Base-by-base conservation (phyloP, 106 monocot species). In the Xerophyta viscosa region DNA sequence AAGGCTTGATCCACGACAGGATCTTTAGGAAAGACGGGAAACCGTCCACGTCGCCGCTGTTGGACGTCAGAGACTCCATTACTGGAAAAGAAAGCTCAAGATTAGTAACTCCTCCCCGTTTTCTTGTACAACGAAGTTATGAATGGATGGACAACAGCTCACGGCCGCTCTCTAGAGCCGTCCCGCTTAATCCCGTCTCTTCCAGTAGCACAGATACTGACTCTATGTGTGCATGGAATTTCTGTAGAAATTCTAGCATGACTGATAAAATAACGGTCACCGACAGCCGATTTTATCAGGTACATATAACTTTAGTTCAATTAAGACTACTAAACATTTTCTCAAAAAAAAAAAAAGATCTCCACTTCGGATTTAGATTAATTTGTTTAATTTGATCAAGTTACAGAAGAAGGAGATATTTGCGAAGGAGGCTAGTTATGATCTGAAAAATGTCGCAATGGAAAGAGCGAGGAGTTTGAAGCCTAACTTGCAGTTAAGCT, bases 401-500 rank as follows among this genome's bases (percentile, higher is more conserved):
- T 20, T 29, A 48, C 71, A 55, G 43, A 58, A n/a, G n/a, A n/a
- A 44, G 23, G 24, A 43, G 37, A 52, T 21, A n/a, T n/a, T n/a
- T 28, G 14, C 29, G 27, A 43, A 27, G 21, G 29, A 23, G 25
- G 61, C 14, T n/a, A n/a, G n/a, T n/a, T n/a, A n/a, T n/a, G n/a
- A n/a, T n/a, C n/a, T n/a, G n/a, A n/a, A n/a, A n/a, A n/a, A n/a
- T n/a, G n/a, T n/a, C n/a, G n/a, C n/a, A n/a, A n/a, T n/a, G n/a
- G n/a, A n/a, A n/a, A n/a, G n/a, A n/a, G n/a, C n/a, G n/a, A n/a
- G n/a, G n/a, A n/a, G n/a, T n/a, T n/a, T n/a, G 13, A 54, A 20
- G 1, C 84, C 68, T 0, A 66, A 82, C 67, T 76, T 91, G 72
- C 56, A 86, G 58, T 69, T 91, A 27, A 82, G 86, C 57, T 75